A percentile compares a stretch with the other conserved stretches of the same genome.
These are phyloP conservation scores for Eragrostis tef DNA, from an alignment of 202 grass and related monocot species.

Conservation along the genomic window DNA sequence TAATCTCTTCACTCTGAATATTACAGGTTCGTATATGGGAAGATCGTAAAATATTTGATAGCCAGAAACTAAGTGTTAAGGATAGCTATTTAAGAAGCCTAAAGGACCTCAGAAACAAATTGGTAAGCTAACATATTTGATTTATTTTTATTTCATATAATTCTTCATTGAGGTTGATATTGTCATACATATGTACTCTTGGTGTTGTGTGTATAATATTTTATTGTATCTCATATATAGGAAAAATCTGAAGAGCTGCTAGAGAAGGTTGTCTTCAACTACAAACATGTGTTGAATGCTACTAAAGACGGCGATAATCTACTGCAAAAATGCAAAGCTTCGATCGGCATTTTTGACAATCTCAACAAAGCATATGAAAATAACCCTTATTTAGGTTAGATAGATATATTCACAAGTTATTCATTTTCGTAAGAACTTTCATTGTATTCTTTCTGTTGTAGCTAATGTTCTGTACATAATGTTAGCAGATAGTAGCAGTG, in stretches of 20 bases:
- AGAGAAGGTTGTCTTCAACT: conserved; percentile 76
- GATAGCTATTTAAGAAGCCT: conserved; percentile 70
- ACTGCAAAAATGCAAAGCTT: conserved; percentile 66
- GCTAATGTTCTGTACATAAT: conserved; percentile 40
- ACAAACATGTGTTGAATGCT: conserved; percentile 65
- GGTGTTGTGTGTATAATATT: conserved; percentile 12
- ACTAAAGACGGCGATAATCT: conserved; percentile 64
- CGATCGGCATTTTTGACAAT: conserved; percentile 77
- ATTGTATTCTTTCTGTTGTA: conserved; percentile 23
- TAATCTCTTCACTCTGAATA: conserved; percentile 27
- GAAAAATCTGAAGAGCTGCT: conserved; percentile 63
- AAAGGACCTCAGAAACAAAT: conserved; percentile 59
- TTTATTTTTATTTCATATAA: conserved; percentile 12
- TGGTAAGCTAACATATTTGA: conserved; percentile 54
- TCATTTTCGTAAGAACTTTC: conserved; percentile 6
- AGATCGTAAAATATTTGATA: conserved; percentile 86
- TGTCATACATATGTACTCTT: conserved; percentile 8
- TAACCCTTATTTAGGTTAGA: conserved; percentile 66
- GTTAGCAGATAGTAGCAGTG: conserved; percentile 57
- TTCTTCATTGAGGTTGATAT: background rate
- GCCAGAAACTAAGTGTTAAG: conserved; percentile 70
- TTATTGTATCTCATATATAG: conserved; percentile 51
- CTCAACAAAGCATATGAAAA: conserved; percentile 57
- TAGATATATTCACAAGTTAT: conserved; percentile 23
- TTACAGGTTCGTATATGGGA: conserved; percentile 85